phyloP scores from a whole-genome alignment of 768 basidiomycete genomes.

The Lactifluus pinguis region DNA sequence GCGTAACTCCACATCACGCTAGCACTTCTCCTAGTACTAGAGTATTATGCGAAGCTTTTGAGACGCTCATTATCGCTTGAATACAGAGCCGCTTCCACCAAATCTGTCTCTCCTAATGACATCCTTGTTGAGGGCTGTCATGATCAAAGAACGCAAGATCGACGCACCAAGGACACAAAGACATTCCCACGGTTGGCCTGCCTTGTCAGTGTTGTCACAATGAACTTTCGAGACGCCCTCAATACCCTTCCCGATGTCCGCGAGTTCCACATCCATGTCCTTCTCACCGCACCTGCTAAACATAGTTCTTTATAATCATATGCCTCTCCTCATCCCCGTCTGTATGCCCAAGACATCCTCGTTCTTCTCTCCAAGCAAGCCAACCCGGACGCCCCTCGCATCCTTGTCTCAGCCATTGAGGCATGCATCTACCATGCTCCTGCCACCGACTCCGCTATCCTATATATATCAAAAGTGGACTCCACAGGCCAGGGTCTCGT shows the following conservation, averaged over 20 bases:
- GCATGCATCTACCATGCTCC: constrained; percentile 7
- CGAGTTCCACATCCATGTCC: constrained; percentile 65
- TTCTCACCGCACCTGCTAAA: constrained; percentile 60
- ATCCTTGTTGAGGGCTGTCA: not conserved
- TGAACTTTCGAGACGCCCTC: constrained; percentile 12
- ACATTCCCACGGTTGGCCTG: constrained; percentile 6
- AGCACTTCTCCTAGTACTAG: no score
- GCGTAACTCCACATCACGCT: no score
- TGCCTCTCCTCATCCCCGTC: constrained; percentile 53
- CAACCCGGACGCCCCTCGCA: constrained; percentile 37
- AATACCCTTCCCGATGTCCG: constrained; percentile 5
- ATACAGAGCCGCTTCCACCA: no score
- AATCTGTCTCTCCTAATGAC: no score
- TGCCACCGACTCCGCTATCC: constrained; percentile 9
- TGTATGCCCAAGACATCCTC: constrained; percentile 69
- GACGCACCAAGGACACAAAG: no score
- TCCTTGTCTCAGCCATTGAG: constrained; percentile 75
- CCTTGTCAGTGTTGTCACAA: not conserved
- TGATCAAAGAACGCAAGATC: not conserved
- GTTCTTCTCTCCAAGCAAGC: constrained; percentile 63
- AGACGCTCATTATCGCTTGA: not conserved
- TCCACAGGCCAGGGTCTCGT: constrained; percentile 66
- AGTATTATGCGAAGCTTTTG: not conserved
- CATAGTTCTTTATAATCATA: constrained; percentile 67
- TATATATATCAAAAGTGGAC: constrained; percentile 90